A percentile compares a stretch with the other conserved stretches of the same genome.
phyloP scores from a whole-genome alignment of 2,329 filamentous ascomycete species.

The Cercospora berteroae region DNA sequence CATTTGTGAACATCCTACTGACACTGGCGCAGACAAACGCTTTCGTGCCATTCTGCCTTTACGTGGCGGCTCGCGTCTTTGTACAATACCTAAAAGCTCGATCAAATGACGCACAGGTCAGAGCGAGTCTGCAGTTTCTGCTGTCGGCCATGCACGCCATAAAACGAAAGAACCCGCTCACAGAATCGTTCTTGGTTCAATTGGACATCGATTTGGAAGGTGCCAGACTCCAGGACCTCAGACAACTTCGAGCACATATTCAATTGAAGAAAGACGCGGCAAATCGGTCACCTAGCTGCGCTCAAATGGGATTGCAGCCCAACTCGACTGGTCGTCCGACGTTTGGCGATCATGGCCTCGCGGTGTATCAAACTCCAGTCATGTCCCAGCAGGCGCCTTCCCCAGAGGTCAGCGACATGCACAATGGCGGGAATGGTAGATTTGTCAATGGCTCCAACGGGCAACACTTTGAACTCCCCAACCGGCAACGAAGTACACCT shows the following conservation, averaged over 20 bases:
- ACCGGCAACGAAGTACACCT: slow-evolving; percentile 29
- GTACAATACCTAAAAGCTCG: slow-evolving; percentile 93
- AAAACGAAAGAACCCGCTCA: slow-evolving; percentile 83
- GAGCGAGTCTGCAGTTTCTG: slow-evolving; percentile 83
- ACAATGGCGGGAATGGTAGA: slow-evolving; percentile 4
- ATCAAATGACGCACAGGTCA: slow-evolving; percentile 77
- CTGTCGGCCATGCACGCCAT: slow-evolving; percentile 86
- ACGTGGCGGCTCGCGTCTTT: slow-evolving; percentile 92
- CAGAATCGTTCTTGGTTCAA: slow-evolving; percentile 91
- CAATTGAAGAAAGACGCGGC: slow-evolving; percentile 1
- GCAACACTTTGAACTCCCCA: slow-evolving; percentile 28
- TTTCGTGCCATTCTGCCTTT: slow-evolving; percentile 92
- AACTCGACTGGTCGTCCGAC: slow-evolving; percentile 11
- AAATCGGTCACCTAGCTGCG: slow-evolving; percentile 22
- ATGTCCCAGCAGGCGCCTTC: not conserved
- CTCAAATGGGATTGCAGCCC: slow-evolving; percentile 12
- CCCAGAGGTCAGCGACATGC: not conserved
- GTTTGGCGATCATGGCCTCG: slow-evolving; percentile 30
- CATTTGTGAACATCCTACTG: slow-evolving; percentile 46
- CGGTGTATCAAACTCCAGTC: slow-evolving; percentile 25
- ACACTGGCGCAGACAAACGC: slow-evolving; percentile 65
- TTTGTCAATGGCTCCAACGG: not conserved
- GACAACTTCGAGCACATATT: slow-evolving; percentile 25
- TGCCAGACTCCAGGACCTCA: slow-evolving; percentile 54
- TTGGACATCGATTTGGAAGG: slow-evolving; percentile 87